A percentile compares a stretch with the other conserved stretches of the same genome.
These are phyloP conservation scores for Tetrapisispora iriomotensis DNA, from an alignment of 805 yeast species.

Conservation along the genomic window DNA sequence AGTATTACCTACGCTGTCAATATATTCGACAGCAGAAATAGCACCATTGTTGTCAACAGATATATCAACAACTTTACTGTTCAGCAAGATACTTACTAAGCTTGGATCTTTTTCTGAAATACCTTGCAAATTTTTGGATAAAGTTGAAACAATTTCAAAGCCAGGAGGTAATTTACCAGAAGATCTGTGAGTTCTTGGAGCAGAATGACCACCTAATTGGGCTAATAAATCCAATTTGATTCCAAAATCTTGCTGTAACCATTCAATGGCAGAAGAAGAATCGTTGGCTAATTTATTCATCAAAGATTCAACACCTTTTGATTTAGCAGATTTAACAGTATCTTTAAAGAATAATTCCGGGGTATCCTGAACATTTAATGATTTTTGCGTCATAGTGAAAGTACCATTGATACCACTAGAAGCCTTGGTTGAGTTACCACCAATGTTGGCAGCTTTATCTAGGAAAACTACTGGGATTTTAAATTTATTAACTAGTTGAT, in stretches of 20 bases:
- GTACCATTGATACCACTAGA: slow-evolving; percentile 65
- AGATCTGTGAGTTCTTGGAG: slow-evolving; percentile 74
- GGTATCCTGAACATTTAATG: slow-evolving; percentile 42
- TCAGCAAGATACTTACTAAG: slow-evolving; percentile 31
- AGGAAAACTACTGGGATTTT: slow-evolving; percentile 37
- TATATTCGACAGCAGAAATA: slow-evolving; percentile 37
- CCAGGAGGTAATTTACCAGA: slow-evolving; percentile 50
- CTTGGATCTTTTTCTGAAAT: slow-evolving; percentile 20
- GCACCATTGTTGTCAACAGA: slow-evolving; percentile 17
- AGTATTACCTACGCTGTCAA: slow-evolving; percentile 23
- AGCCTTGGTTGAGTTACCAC: slow-evolving; percentile 55
- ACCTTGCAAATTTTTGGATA: slow-evolving; percentile 32
- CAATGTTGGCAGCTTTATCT: slow-evolving; percentile 41
- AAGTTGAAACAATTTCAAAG: slow-evolving; percentile 42
- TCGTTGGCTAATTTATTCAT: slow-evolving; percentile 51
- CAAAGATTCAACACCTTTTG: slow-evolving; percentile 47
- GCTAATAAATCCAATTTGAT: slow-evolving; percentile 61
- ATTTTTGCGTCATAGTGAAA: slow-evolving; percentile 48
- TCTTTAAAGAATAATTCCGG: slow-evolving; percentile 54
- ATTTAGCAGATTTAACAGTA: slow-evolving; percentile 57
- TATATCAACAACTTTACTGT: slow-evolving; percentile 32
- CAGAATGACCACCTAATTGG: slow-evolving; percentile 74
- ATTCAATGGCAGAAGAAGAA: slow-evolving; percentile 57
- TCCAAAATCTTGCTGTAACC: slow-evolving; percentile 58
- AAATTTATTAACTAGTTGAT: slow-evolving; percentile 30